Base-by-base conservation (phyloP, 23 red algal species). In the Pyropia yezoensis region DNA sequence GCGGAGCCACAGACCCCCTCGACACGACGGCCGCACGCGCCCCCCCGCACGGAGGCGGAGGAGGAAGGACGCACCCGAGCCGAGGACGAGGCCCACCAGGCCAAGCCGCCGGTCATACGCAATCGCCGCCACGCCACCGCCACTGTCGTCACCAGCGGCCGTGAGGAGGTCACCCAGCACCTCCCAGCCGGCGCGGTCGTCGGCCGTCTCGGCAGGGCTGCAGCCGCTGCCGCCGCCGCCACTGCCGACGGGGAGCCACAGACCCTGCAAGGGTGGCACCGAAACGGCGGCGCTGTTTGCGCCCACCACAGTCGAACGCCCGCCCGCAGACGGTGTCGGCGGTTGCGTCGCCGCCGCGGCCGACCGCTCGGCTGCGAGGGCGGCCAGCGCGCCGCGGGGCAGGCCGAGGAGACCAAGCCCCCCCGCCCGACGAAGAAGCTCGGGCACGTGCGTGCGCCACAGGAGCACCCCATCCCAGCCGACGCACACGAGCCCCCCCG, bases 391-490 rank as follows among this genome's bases (percentile, higher is more conserved):
- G 12, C 6, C 3, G 19, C 55, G 19, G 21, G 25, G 25, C 64
- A 87, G 63, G 28, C 82, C 82, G 71, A 87, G 70, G 54, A 70
- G 70, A 25, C 25, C 57, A 20, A 87, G 63, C 18, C 70, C 82
- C 16, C 59, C 18, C 19, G 68, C 75, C 21, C 70, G 34, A 23
- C 82, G 82, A 20, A 87, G 24, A 22, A 87, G 33, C 52, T 87
- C 82, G 2, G 82, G 82, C 1, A 87, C 39, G 52, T 87, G 70
- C 18, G 71, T 54, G 23, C 82, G 70, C 87, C 87, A 91, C 49
- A 82, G 27, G 25, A 69, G 61, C 18, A 62, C 77, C 17, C 50
- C 69, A 57, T 82, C 64, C 87, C 87, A 91, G 16, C 69, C 58
- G 23, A 91, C 64, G 62, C 87, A 91, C 17, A 64, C 69, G 18